Evolutionary conservation across 2,329 filamentous ascomycete genomes (phyloP).

Genomic region (Cercospora brassicicola): DNA sequence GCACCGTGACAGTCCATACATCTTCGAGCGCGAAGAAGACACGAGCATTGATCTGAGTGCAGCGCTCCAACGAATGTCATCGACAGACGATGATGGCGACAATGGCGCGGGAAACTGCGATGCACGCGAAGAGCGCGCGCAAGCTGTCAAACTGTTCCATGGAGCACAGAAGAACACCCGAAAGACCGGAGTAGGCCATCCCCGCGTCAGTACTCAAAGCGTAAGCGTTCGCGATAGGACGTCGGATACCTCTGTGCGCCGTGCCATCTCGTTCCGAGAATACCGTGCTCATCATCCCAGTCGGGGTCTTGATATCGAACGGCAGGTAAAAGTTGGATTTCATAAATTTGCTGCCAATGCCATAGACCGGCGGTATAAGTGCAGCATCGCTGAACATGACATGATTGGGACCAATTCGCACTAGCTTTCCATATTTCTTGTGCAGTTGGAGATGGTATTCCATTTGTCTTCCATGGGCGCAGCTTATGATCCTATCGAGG

Average conservation of each 20-base stretch:
- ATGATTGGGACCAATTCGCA: conserved; percentile 74
- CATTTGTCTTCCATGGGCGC: conserved; percentile 69
- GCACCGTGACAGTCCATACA: no score
- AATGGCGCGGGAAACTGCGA: neutral
- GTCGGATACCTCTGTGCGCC: conserved; percentile 45
- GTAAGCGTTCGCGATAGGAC: conserved; percentile 29
- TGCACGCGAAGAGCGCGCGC: neutral
- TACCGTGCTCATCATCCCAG: conserved; percentile 29
- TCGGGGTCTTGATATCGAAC: conserved; percentile 28
- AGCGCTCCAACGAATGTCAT: no score
- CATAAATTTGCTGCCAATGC: conserved; percentile 49
- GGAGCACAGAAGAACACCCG: neutral
- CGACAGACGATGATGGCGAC: neutral
- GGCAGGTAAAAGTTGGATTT: conserved; percentile 25
- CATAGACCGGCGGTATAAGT: conserved; percentile 61
- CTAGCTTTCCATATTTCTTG: conserved; percentile 65
- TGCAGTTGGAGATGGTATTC: conserved; percentile 60
- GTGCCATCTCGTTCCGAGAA: conserved; percentile 46
- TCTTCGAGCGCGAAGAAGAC: no score
- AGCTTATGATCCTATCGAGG: conserved; percentile 44
- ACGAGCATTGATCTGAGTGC: no score
- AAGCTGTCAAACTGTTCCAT: neutral
- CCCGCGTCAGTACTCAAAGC: conserved; percentile 20
- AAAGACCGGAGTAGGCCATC: no score
- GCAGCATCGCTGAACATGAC: conserved; percentile 69